Conservation (phyloP, 208 protist species). For the Phytomonas francai region DNA sequence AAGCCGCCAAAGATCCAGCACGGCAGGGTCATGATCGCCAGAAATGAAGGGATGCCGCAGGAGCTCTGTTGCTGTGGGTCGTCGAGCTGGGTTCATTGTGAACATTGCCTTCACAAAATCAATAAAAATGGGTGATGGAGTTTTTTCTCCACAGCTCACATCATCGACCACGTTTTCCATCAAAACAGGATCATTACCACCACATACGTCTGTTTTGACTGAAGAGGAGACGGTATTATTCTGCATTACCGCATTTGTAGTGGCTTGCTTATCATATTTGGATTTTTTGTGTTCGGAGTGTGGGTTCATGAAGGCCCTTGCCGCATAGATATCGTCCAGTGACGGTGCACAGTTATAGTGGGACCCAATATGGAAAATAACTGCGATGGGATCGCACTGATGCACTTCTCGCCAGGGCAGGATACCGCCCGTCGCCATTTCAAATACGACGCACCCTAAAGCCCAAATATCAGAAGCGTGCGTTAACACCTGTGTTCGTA, state of each 20-base stretch:
- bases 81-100: conserved; percentile 30
- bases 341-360: conserved; percentile 18
- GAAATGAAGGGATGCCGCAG: conserved; percentile 77
- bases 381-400: conserved; percentile 26
- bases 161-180: background rate
- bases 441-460: conserved; percentile 80
- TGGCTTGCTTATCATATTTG: background rate
- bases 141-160: conserved; percentile 8
- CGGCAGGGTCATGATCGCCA: conserved; percentile 9
- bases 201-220: background rate
- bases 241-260: background rate
- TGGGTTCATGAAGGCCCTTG: conserved; percentile 17
- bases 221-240: background rate
- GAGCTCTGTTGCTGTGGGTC: conserved; percentile 46
- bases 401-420: conserved; percentile 60
- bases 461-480: conserved; percentile 84
- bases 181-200: background rate
- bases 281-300: background rate
- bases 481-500: conserved; percentile 45
- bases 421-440: conserved; percentile 83
- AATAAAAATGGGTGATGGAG: conserved; percentile 37
- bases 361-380: conserved; percentile 66
- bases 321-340: conserved; percentile 26
- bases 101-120: conserved; percentile 56
- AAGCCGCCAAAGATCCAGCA: conserved; percentile 27